Percentiles rank a stretch among this genome's conserved stretches.
Conservation (phyloP, 2,329 filamentous ascomycete species). For the Pseudogymnoascus sp. region DNA sequence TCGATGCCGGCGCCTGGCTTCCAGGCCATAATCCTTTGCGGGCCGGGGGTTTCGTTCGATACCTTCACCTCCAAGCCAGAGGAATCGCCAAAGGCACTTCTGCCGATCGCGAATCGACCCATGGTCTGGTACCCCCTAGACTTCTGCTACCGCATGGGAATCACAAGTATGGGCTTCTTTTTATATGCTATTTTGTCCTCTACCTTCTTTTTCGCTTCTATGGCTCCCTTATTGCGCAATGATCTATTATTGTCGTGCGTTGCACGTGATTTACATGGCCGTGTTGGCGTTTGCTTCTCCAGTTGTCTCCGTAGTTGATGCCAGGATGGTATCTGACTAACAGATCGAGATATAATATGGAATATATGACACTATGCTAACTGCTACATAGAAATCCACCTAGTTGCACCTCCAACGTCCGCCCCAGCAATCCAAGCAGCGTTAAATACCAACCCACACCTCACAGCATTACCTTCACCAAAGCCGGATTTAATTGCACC, state of each 20-base stretch:
- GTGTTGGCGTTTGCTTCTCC: not conserved
- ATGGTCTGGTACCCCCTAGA: slow-evolving; percentile 89
- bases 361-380: slow-evolving; percentile 7
- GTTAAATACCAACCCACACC: slow-evolving; percentile 66
- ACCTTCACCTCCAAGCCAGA: slow-evolving; percentile 75
- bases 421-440: slow-evolving; percentile 58
- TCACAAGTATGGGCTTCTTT: slow-evolving; percentile 50
- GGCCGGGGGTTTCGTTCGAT: slow-evolving; percentile 70
- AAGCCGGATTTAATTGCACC: slow-evolving; percentile 71
- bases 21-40: slow-evolving; percentile 75
- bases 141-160: slow-evolving; percentile 73
- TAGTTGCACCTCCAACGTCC: slow-evolving; percentile 57
- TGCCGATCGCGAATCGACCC: slow-evolving; percentile 74
- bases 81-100: slow-evolving; percentile 71
- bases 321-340: not conserved
- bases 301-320: not conserved
- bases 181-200: not conserved
- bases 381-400: slow-evolving; percentile 44
- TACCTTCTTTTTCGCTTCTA: not conserved
- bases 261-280: not conserved
- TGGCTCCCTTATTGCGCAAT: not conserved
- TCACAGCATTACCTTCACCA: slow-evolving; percentile 64
- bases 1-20: slow-evolving; percentile 67
- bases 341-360: not conserved
- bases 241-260: not conserved